Conservation (phyloP, 805 yeast species). For the Yamadazyma laniorum region DNA sequence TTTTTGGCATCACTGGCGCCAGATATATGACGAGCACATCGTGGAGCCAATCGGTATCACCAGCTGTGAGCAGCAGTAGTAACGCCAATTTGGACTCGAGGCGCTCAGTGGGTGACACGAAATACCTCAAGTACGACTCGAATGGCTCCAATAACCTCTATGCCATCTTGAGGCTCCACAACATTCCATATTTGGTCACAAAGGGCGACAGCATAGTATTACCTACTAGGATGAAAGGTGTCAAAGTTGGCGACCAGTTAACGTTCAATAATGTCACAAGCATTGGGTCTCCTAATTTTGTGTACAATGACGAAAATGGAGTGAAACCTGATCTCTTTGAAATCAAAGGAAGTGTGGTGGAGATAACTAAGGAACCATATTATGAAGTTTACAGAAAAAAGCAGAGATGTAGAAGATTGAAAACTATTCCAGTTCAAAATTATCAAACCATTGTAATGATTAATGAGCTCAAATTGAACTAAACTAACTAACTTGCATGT, state of each 20-base stretch:
- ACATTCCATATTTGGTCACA: conserved; percentile 84
- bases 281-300: conserved; percentile 82
- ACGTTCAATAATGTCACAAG: conserved; percentile 72
- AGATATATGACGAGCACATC: not conserved
- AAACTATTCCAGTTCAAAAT: conserved; percentile 71
- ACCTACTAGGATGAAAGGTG: conserved; percentile 75
- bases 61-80: not conserved
- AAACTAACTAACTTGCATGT: conserved; percentile 9
- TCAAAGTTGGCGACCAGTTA: conserved; percentile 80
- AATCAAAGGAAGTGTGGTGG: conserved; percentile 77
- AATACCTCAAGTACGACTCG: conserved; percentile 56
- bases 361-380: conserved; percentile 79
- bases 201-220: conserved; percentile 82
- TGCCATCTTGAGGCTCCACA: conserved; percentile 79
- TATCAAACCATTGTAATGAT: conserved; percentile 76
- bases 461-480: conserved; percentile 59
- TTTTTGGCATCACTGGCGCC: not conserved
- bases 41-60: not conserved
- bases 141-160: conserved; percentile 56
- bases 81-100: conserved; percentile 42
- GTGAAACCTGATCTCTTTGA: conserved; percentile 40
- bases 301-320: conserved; percentile 27
- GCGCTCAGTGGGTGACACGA: conserved; percentile 2
- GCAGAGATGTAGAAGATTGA: conserved; percentile 75
- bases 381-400: conserved; percentile 55